phyloP scores from a whole-genome alignment of 2,329 filamentous ascomycete genomes.

The Fusarium chuoi region DNA sequence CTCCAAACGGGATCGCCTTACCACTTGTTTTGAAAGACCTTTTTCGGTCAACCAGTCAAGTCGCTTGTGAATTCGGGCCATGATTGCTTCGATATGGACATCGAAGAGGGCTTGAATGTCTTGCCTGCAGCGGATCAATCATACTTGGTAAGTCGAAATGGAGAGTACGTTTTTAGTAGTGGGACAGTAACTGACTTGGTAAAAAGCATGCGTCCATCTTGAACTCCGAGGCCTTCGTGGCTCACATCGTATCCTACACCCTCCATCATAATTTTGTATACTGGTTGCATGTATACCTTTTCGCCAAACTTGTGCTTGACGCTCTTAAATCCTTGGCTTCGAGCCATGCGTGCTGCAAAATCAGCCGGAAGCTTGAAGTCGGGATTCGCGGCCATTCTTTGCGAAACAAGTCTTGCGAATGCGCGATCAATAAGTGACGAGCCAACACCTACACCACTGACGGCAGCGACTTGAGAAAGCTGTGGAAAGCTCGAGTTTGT shows the following conservation, averaged over 20 bases:
- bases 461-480: constrained; percentile 50
- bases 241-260: constrained; percentile 54
- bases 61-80: constrained; percentile 52
- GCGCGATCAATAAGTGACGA: constrained; percentile 58
- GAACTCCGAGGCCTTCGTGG: constrained; percentile 51
- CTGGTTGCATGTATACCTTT: constrained; percentile 52
- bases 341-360: constrained; percentile 50
- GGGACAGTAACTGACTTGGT: constrained; percentile 47
- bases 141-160: background rate
- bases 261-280: constrained; percentile 56
- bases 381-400: constrained; percentile 50
- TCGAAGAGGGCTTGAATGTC: constrained; percentile 58
- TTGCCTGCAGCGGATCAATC: constrained; percentile 42
- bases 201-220: constrained; percentile 54
- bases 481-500: constrained; percentile 42
- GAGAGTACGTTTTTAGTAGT: background rate
- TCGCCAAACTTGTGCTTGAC: constrained; percentile 58
- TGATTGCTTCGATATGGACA: constrained; percentile 45
- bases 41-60: constrained; percentile 52
- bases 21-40: constrained; percentile 49
- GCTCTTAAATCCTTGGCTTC: constrained; percentile 52
- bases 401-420: constrained; percentile 53
- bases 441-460: constrained; percentile 59
- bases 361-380: constrained; percentile 52
- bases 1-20: constrained; percentile 27